Evolutionary conservation across 345 rosid genomes (phyloP).

Genomic region (Raphanus raphanistrum): DNA sequence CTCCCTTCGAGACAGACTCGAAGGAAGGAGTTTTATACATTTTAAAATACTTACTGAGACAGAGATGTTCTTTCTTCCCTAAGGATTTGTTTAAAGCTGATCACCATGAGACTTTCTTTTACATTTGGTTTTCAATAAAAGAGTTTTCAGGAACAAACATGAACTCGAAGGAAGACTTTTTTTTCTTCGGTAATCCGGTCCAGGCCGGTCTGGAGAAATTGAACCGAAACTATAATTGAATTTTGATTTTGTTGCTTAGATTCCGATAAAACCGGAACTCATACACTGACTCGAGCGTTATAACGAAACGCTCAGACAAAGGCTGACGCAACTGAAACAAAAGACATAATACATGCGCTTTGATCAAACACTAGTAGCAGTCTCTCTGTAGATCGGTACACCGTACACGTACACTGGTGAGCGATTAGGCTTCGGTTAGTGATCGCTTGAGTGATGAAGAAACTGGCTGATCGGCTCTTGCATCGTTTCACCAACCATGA

Average conservation of each 20-base stretch:
- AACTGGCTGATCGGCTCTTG: constrained; percentile 39
- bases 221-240: constrained; percentile 1
- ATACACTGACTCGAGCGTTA: neutral
- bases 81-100: constrained; percentile 19
- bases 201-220: neutral
- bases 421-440: neutral
- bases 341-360: neutral
- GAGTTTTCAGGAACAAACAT: neutral
- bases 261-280: neutral
- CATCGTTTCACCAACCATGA: constrained; percentile 40
- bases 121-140: constrained; percentile 30
- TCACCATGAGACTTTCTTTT: constrained; percentile 20
- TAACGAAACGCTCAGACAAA: constrained; percentile 11
- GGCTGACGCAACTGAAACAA: neutral
- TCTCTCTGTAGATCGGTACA: neutral
- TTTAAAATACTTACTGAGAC: constrained; percentile 32
- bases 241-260: neutral
- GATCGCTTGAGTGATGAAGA: constrained; percentile 46
- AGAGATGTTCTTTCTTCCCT: neutral
- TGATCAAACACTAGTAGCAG: neutral
- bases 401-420: neutral
- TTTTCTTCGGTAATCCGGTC: neutral
- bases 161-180: neutral
- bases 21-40: constrained; percentile 13
- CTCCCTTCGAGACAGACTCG: constrained; percentile 13